Evolutionary conservation across 2,329 filamentous ascomycete species (phyloP).

Genomic region (Dothiorella sarmentorum): DNA sequence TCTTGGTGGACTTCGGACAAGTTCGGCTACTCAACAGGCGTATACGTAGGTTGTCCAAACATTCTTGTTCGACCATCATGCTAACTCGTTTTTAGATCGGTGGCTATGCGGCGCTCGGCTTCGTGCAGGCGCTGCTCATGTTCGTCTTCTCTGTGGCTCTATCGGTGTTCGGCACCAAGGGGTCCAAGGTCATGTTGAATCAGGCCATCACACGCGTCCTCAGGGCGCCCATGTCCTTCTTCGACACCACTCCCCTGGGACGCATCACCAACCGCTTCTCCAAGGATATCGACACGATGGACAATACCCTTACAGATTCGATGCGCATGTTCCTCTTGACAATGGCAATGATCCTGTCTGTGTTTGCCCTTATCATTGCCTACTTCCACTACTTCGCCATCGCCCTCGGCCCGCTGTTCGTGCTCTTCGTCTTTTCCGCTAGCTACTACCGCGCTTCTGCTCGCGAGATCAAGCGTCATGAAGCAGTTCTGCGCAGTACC

Average conservation of each 20-base stretch:
- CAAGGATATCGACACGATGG: conserved; percentile 93
- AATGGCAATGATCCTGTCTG: conserved; percentile 73
- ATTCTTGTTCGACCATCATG: conserved; percentile 16
- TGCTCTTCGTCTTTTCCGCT: conserved; percentile 77
- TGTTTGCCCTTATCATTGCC: conserved; percentile 89
- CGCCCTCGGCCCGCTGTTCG: conserved; percentile 64
- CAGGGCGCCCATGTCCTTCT: conserved; percentile 77
- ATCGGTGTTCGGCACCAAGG: conserved; percentile 73
- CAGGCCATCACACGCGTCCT: conserved; percentile 73
- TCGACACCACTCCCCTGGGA: conserved; percentile 92
- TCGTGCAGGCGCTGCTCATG: conserved; percentile 67
- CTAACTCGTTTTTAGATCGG: conserved; percentile 51
- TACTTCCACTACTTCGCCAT: conserved; percentile 88
- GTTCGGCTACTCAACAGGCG: conserved; percentile 62
- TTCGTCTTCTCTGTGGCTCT: conserved; percentile 78
- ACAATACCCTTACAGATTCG: conserved; percentile 83
- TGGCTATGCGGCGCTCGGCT: conserved; percentile 68
- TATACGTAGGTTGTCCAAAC: conserved; percentile 61
- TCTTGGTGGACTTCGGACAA: conserved; percentile 88
- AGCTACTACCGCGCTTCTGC: conserved; percentile 88
- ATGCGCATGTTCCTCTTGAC: conserved; percentile 93
- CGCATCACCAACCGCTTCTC: conserved; percentile 96
- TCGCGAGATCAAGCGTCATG: conserved; percentile 90
- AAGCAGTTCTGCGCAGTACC: conserved; percentile 78
- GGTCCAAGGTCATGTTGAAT: conserved; percentile 78